Evolutionary conservation across 179 eudicot species (phyloP), one percentile per base, ranked within the genome.

Genomic region (Sideroxylon spinosum): DNA sequence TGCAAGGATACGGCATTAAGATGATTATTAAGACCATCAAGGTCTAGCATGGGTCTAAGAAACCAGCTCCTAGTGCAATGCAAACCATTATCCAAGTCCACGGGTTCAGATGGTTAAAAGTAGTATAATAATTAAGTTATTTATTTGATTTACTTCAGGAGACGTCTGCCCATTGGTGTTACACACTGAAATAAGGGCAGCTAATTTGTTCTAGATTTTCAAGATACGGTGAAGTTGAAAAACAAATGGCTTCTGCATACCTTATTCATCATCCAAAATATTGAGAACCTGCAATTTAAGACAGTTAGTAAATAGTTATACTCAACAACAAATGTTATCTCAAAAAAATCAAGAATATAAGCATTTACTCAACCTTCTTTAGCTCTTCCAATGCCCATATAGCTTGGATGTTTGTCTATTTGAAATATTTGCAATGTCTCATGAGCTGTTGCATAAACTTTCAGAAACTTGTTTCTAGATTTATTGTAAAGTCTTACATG

Each of bases 211-310:
- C 50, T 48, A 60, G 62, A 71, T 70, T 16, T 44, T 9, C 49
- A 76, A 68, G 44, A 23, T 55, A 72, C 12, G 37, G 77, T 55
- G 57, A 50, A 76, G 50, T 49, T 48, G 8, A 61, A 20, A 75
- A 32, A 49, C 28, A 60, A 73, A 55, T 62, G 70, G 71, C 78
- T 23, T 59, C 63, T 16, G 32, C 55, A 79, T 77, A 96, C 99
- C 99, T 96, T 94, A 78, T 94, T 94, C 98, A 96, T 92, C 96
- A 94, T 91, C 70, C 99, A 97, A 85, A 92, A 96, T 20, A 96
- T 92, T 79, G 99, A 96, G 85, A 94, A 96, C 85, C 99, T 96
- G 86, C 87, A 85, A 44, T 44, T 48, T 20, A 78, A 28, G 55
- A 60, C 56, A 37, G 57, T 65, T 49, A 82, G 57, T 62, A 66